Percentiles rank a stretch among this genome's conserved stretches.
These are phyloP conservation scores for Emmonsiellopsis sp. DNA, from an alignment of 2,329 filamentous ascomycete species.

Conservation along the genomic window DNA sequence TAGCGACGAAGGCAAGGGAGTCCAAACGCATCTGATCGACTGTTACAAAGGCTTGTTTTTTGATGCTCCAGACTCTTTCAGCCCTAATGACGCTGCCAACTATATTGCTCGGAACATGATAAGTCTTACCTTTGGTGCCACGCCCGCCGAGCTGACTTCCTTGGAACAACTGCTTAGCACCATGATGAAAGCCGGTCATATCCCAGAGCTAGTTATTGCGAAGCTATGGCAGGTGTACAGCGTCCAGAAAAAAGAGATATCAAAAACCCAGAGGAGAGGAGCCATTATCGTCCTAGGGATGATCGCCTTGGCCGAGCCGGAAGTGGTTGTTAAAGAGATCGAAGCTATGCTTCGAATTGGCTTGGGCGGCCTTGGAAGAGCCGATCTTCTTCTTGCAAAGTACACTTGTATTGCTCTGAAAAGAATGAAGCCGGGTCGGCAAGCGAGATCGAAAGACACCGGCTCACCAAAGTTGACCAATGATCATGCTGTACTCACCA, in stretches of 20 bases:
- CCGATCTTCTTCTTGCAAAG: constrained; percentile 81
- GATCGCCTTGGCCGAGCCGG: constrained; percentile 84
- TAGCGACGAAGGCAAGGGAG: constrained; percentile 96
- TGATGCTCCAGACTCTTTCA: constrained; percentile 83
- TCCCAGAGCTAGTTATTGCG: constrained; percentile 74
- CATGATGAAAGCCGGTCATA: constrained; percentile 91
- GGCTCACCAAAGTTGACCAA: constrained; percentile 71
- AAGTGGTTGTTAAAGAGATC: constrained; percentile 90
- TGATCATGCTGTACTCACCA: constrained; percentile 76
- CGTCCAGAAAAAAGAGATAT: constrained; percentile 87
- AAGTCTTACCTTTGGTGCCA: constrained; percentile 90
- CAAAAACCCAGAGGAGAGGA: constrained; percentile 77
- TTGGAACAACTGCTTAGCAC: constrained; percentile 89
- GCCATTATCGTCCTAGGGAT: constrained; percentile 96
- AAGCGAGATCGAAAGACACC: constrained; percentile 60
- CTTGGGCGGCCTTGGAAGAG: constrained; percentile 67
- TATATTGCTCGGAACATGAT: constrained; percentile 99
- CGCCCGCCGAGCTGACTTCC: constrained; percentile 88
- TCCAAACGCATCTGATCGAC: constrained; percentile 92
- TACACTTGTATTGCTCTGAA: constrained; percentile 91
- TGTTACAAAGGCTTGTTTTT: constrained; percentile 96
- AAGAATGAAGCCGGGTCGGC: constrained; percentile 80
- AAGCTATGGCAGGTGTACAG: constrained; percentile 98
- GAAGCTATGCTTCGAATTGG: constrained; percentile 89
- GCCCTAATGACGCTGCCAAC: constrained; percentile 80